These are phyloP conservation scores for Taphrina communis DNA, from an alignment of 1,139 yeast genomes.

Conservation along the genomic window DNA sequence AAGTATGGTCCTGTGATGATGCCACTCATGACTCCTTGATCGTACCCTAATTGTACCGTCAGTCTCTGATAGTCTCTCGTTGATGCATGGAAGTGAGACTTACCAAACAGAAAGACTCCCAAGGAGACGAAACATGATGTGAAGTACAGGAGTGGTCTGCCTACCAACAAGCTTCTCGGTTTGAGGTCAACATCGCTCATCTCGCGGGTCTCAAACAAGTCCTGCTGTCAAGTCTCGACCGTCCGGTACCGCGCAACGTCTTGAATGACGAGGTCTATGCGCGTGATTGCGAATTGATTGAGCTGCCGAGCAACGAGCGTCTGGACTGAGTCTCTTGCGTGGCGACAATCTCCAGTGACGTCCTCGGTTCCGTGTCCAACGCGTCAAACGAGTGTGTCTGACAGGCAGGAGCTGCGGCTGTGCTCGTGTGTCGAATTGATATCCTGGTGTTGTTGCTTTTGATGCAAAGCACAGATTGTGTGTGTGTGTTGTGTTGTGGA, in stretches of 20 bases:
- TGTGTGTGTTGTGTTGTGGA: constrained; percentile 1
- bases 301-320: not conserved
- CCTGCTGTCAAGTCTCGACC: not conserved
- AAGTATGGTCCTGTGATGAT: constrained; percentile 72
- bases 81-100: not conserved
- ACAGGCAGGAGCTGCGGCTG: too few relatives aligned
- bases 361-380: too few relatives aligned
- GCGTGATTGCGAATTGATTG: not conserved
- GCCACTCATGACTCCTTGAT: constrained; percentile 90
- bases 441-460: too few relatives aligned
- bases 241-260: not conserved
- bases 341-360: too few relatives aligned
- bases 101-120: constrained; percentile 82
- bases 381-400: too few relatives aligned
- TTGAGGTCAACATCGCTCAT: constrained; percentile 11
- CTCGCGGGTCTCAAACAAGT: not conserved
- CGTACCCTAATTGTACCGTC: constrained; percentile 55
- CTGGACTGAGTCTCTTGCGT: not conserved
- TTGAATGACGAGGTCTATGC: not conserved
- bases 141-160: constrained; percentile 60
- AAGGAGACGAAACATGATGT: constrained; percentile 81
- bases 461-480: not conserved
- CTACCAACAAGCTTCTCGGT: constrained; percentile 46
- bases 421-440: too few relatives aligned
- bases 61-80: not conserved